A percentile compares a stretch with the other conserved stretches of the same genome.
Conservation (phyloP, 306 rosid genomes). For the Rubus parviflorus region DNA sequence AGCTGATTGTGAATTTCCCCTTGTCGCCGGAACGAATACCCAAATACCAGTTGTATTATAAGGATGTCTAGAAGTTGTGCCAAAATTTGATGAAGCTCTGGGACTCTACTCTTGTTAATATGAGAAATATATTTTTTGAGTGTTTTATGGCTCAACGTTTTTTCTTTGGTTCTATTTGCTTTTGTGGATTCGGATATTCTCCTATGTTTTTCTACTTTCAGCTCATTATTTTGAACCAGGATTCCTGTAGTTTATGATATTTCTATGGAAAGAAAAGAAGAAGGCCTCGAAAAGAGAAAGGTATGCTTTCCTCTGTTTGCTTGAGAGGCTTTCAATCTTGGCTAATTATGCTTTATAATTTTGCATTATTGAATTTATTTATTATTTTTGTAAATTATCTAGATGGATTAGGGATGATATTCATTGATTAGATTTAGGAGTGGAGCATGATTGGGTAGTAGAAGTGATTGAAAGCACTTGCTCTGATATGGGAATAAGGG, state of each 20-base stretch:
- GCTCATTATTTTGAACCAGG: too few species aligned
- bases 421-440: background rate
- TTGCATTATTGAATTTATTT: background rate
- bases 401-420: background rate
- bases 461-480: background rate
- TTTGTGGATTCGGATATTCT: background rate
- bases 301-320: background rate
- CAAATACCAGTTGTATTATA: constrained; percentile 68
- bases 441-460: background rate
- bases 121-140: background rate
- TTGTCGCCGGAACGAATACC: constrained; percentile 66
- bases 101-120: background rate
- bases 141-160: background rate
- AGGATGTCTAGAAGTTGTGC: constrained; percentile 49
- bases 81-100: background rate
- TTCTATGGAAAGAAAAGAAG: too few species aligned
- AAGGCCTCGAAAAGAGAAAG: background rate
- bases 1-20: constrained; percentile 76
- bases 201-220: too few species aligned
- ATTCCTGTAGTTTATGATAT: too few species aligned
- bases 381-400: too few species aligned
- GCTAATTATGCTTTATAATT: background rate
- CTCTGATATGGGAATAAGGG: background rate
- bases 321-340: background rate
- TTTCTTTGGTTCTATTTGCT: background rate